A percentile compares a stretch with the other conserved stretches of the same genome.
phyloP scores from a whole-genome alignment of 1,139 yeast species.

The Kodamaea sp. region DNA sequence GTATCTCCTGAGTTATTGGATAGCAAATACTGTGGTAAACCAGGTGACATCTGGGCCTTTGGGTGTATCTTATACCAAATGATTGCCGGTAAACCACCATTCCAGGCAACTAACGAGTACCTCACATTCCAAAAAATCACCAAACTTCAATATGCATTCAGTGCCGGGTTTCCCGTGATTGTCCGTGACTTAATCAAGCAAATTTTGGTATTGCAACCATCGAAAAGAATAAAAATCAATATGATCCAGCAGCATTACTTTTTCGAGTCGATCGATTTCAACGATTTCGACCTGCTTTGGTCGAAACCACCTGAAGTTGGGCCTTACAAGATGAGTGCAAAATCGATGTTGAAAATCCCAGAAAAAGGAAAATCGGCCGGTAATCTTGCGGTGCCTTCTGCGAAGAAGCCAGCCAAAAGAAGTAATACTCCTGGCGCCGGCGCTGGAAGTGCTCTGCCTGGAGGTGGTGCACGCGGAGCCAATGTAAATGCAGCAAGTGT shows the following conservation, averaged over 20 bases:
- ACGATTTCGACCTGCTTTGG: conserved; percentile 67
- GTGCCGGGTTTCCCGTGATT: conserved; percentile 46
- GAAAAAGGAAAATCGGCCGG: conserved; percentile 27
- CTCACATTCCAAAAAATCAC: conserved; percentile 68
- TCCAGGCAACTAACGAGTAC: conserved; percentile 73
- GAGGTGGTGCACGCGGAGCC: neutral
- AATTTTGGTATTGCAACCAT: conserved; percentile 43
- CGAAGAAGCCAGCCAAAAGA: conserved; percentile 1
- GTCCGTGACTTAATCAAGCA: conserved; percentile 48
- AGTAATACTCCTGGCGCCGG: conserved; percentile 7
- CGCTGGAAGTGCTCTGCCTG: neutral
- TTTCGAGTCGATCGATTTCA: conserved; percentile 66
- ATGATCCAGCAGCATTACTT: conserved; percentile 57
- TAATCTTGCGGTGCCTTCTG: conserved; percentile 11
- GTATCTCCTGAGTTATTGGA: conserved; percentile 75
- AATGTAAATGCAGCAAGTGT: conserved; percentile 39
- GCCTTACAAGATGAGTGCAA: conserved; percentile 58
- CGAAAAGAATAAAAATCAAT: conserved; percentile 37
- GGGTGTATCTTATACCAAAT: conserved; percentile 78
- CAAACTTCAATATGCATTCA: conserved; percentile 63
- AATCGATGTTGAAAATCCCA: conserved; percentile 55
- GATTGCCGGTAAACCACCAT: conserved; percentile 76
- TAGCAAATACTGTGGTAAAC: conserved; percentile 66
- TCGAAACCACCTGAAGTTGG: conserved; percentile 69
- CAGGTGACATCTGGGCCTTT: conserved; percentile 79